Evolutionary conservation across 805 yeast genomes (phyloP).

Genomic region (Wickerhamiella cacticola): DNA sequence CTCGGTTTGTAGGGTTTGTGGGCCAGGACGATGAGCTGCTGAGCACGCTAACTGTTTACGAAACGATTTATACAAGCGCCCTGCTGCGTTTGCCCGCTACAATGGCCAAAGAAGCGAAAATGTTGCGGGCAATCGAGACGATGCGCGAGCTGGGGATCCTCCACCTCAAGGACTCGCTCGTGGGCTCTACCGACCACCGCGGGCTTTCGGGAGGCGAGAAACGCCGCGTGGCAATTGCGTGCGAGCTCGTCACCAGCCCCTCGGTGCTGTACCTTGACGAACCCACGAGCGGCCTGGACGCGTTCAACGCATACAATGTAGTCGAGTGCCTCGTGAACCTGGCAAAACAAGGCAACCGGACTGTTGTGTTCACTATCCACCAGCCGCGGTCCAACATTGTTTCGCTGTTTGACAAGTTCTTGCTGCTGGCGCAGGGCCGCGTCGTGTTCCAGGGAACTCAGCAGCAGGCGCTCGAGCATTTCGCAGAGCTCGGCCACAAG

Average conservation of each 20-base stretch:
- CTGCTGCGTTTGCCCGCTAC: constrained; percentile 68
- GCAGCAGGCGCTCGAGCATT: constrained; percentile 60
- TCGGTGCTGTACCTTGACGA: constrained; percentile 74
- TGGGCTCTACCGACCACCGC: constrained; percentile 79
- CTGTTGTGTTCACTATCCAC: constrained; percentile 86
- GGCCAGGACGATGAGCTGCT: constrained; percentile 88
- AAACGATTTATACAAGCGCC: constrained; percentile 88
- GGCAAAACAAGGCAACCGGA: constrained; percentile 70
- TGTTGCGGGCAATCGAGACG: constrained; percentile 70
- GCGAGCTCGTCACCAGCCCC: constrained; percentile 84
- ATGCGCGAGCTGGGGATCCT: constrained; percentile 73
- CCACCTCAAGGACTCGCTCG: constrained; percentile 68
- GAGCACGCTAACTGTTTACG: constrained; percentile 91
- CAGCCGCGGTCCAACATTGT: constrained; percentile 96
- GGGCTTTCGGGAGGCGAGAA: constrained; percentile 94
- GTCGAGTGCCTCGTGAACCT: constrained; percentile 71
- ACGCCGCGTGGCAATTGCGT: constrained; percentile 83
- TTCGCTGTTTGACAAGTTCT: constrained; percentile 70
- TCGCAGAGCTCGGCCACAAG: constrained; percentile 57
- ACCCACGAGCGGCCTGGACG: constrained; percentile 92
- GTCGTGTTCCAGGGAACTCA: constrained; percentile 82
- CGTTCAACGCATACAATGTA: constrained; percentile 86
- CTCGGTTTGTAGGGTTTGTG: constrained; percentile 67
- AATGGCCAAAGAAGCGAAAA: constrained; percentile 65
- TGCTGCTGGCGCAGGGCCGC: constrained; percentile 73